Evolutionary conservation across 306 rosid genomes (phyloP), one percentile per base, ranked within the genome.

Genomic region (Styphnolobium japonicum): DNA sequence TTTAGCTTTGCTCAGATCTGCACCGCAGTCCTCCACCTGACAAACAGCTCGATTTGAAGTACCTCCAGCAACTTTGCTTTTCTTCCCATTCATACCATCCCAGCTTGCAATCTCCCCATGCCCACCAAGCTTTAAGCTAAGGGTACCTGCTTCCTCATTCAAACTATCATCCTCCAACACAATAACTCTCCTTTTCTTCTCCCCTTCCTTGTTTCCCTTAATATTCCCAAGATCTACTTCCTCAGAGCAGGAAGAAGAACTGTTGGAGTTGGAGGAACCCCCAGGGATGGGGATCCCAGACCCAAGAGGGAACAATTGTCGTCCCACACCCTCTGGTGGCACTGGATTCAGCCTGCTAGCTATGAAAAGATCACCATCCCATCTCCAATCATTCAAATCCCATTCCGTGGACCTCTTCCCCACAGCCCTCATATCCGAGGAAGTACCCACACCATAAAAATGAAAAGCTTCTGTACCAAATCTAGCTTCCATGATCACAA

Each of bases 1-100:
- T 76, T 86, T 91, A 42, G 93, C 96, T 10, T 18, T 49, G 86
- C 86, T 84, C 67, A 91, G 92, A 86, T 91, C 93, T 64, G 88
- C 90, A 55, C 90, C 85, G 14, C 96, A 91, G 62, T 89, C 90
- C 64, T 89, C 96, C 69, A 89, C 96, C 82, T 91, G 96, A 83
- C 96, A 91, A 76, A 86, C 86, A 0, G 92, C 81, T 5, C 89
- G 85, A 71, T 76, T 89, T 1, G 89, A 84, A 63, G 81, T 40
- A 61, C 84, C 76, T 18, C 88, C 93, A 21, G 76, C 80, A 6
- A 87, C 64, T 83, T 82, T 89, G n/a, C 87, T 73, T 85, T 91
- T 89, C 87, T 91, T 87, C 67, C 92, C 89, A 53, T 64, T 66
- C 42, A 14, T 62, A 56, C 87, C 85, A 52, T 86, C 87, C 87